Base-by-base conservation (phyloP, 768 basidiomycete genomes). In the Crepidotus variabilis region DNA sequence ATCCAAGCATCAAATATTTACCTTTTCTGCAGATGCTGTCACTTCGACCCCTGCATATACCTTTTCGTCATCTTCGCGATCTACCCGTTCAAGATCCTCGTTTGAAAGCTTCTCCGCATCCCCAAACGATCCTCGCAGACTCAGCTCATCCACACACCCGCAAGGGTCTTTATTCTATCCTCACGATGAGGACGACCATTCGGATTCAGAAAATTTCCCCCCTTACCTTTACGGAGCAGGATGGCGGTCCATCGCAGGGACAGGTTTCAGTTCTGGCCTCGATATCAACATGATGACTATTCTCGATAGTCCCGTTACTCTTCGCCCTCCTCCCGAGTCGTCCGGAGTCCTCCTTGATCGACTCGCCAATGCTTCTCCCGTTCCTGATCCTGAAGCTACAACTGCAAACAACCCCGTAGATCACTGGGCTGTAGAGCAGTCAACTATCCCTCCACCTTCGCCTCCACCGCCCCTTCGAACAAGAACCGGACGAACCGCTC, bases 11-110 rank as follows among this genome's bases (percentile, higher is more conserved):
- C 65, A 66, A 46, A 65, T 78, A 50, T 79, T 80, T 54, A 77
- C 78, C 2, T 82, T 82, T 64, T 82, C 85, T 63, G 65, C 76
- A 10, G 61, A 71, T 47, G 69, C 75, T 7, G 79, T 81, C 24
- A 71, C 78, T 4, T 71, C 72, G 34, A 64, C 65, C 28, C 74
- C 72, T 2, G 60, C 65, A 23, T 71, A 66, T 52, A 54, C 62
- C 24, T 71, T 74, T 56, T 64, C 75, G 16, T 60, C 66, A n/a
- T 50, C 57, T 43, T 56, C 56, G 14, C 57, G 54, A 43, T 60
- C 28, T 52, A 50, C 46, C 55, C 58, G 55, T 5, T 63, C 36
- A 8, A 56, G 56, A 51, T 55, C 57, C n/a, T 61, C 65, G 47
- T 67, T 60, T 23, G 50, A 71, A 18, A 67, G 36, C 24, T 18